Percentiles rank a stretch among this genome's conserved stretches.
Conservation (phyloP, 1,139 yeast species). For the Suhomyces choctaworum region DNA sequence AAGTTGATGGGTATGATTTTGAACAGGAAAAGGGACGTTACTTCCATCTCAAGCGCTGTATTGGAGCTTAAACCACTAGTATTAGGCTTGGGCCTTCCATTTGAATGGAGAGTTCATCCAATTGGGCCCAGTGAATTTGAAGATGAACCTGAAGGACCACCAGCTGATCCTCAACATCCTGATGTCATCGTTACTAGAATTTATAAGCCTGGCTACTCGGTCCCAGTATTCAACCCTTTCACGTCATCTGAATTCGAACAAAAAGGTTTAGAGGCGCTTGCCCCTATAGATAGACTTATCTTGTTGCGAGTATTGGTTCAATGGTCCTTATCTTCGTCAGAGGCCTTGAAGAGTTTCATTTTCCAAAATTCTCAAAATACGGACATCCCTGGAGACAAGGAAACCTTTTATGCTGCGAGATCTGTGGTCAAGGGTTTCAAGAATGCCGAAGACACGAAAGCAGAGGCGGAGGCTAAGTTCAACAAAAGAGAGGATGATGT, state of each 20-base stretch:
- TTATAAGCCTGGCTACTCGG: conserved; percentile 9
- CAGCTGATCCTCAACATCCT: conserved; percentile 41
- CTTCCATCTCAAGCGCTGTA: conserved; percentile 35
- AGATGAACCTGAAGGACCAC: conserved; percentile 18
- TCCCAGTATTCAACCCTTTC: conserved; percentile 33
- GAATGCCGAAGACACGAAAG: conserved; percentile 32
- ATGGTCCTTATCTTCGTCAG: conserved; percentile 52
- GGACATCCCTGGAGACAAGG: conserved; percentile 48
- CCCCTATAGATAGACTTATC: conserved; percentile 48
- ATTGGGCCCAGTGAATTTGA: conserved; percentile 14
- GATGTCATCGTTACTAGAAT: conserved; percentile 31
- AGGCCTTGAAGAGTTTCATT: conserved; percentile 42
- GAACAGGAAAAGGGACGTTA: conserved; percentile 42
- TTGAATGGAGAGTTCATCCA: conserved; percentile 19
- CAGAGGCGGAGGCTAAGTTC: conserved; percentile 34
- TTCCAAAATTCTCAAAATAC: conserved; percentile 31
- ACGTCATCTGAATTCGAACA: conserved; percentile 40
- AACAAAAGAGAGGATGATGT: conserved; percentile 32
- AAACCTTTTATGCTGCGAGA: conserved; percentile 45
- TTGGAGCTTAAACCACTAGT: conserved; percentile 41
- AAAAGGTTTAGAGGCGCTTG: conserved; percentile 45
- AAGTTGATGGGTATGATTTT: conserved; percentile 39
- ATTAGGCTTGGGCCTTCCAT: conserved; percentile 22
- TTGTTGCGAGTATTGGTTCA: conserved; percentile 47
- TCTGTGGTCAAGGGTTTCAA: conserved; percentile 40